Evolutionary conservation across 169 alveolate species (phyloP).

Genomic region (Cryptosporidium bovis): DNA sequence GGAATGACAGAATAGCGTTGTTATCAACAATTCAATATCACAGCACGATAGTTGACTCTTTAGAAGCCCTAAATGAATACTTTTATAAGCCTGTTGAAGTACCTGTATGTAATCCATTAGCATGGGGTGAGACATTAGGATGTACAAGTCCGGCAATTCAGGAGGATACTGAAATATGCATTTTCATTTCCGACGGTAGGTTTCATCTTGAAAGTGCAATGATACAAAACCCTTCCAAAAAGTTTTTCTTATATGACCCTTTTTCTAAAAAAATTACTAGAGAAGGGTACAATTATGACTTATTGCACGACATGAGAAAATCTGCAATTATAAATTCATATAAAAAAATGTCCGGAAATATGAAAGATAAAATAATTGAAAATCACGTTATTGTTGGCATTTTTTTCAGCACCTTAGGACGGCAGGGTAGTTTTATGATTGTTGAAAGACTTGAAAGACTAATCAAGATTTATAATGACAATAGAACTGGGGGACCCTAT

Average conservation of each 20-base stretch:
- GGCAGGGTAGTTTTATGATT: slow-evolving; percentile 88
- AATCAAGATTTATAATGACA: slow-evolving; percentile 79
- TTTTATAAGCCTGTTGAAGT: slow-evolving; percentile 78
- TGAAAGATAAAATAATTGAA: neutral
- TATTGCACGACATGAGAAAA: slow-evolving; percentile 88
- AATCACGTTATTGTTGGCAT: slow-evolving; percentile 78
- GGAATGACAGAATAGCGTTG: slow-evolving; percentile 81
- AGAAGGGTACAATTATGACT: slow-evolving; percentile 88
- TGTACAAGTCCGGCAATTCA: slow-evolving; percentile 79
- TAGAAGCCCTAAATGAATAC: slow-evolving; percentile 7
- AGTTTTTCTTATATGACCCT: slow-evolving; percentile 94
- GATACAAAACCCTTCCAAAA: slow-evolving; percentile 95
- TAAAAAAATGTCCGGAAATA: neutral
- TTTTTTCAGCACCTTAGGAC: slow-evolving; percentile 85
- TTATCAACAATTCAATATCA: slow-evolving; percentile 92
- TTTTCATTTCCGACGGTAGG: slow-evolving; percentile 98
- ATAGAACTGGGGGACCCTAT: slow-evolving; percentile 22
- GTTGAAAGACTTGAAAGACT: slow-evolving; percentile 84
- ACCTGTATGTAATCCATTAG: slow-evolving; percentile 96
- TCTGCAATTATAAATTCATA: slow-evolving; percentile 83
- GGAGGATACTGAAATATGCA: slow-evolving; percentile 78
- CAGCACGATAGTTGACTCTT: slow-evolving; percentile 79
- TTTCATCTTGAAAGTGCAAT: slow-evolving; percentile 99
- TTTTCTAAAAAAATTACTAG: slow-evolving; percentile 88
- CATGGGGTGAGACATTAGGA: slow-evolving; percentile 95